These are phyloP conservation scores for Cyberlindnera bimundalis DNA, from an alignment of 805 yeast genomes.

Conservation along the genomic window DNA sequence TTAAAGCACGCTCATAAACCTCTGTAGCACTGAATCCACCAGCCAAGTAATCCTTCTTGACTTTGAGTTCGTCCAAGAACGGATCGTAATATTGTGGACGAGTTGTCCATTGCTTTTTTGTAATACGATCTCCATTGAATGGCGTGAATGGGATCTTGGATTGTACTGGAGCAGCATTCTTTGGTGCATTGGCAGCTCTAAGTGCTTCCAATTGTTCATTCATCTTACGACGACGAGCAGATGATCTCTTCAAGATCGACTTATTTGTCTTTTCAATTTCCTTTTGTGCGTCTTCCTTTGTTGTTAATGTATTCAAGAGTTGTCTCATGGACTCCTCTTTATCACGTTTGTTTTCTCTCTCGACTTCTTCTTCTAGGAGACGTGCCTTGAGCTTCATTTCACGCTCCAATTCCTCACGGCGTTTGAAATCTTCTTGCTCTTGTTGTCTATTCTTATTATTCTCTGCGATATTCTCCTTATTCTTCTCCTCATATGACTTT, in stretches of 20 bases:
- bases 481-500: conserved; percentile 65
- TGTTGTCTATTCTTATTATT: conserved; percentile 72
- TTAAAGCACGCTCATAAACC: conserved; percentile 72
- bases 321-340: conserved; percentile 55
- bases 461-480: conserved; percentile 70
- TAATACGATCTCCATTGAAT: conserved; percentile 82
- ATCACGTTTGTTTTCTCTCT: conserved; percentile 53
- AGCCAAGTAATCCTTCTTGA: conserved; percentile 68
- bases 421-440: conserved; percentile 62
- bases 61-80: conserved; percentile 47
- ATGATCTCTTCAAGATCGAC: conserved; percentile 57
- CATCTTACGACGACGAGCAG: conserved; percentile 55
- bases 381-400: conserved; percentile 52
- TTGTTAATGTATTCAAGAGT: conserved; percentile 49
- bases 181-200: conserved; percentile 27
- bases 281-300: conserved; percentile 41
- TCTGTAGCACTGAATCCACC: conserved; percentile 76
- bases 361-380: conserved; percentile 59
- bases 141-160: conserved; percentile 79
- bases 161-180: conserved; percentile 17
- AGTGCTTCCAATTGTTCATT: conserved; percentile 38
- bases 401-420: conserved; percentile 64
- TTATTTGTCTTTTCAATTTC: conserved; percentile 51
- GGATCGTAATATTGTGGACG: conserved; percentile 59
- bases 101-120: conserved; percentile 47